Base-by-base conservation (phyloP, 129 eudicot genomes). In the Tagetes erecta region DNA sequence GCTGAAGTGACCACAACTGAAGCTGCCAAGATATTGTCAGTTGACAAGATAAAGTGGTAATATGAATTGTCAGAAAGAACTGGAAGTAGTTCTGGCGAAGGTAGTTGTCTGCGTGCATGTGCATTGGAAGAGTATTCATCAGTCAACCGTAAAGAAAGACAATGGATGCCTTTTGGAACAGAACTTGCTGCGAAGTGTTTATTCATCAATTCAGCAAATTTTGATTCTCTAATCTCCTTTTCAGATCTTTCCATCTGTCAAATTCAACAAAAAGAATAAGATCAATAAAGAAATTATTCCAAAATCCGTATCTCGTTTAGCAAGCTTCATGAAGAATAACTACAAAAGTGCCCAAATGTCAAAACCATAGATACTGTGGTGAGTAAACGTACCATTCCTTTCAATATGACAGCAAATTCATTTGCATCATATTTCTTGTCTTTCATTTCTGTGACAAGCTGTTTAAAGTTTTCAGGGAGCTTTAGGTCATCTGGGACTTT, bases 91-190 rank as follows among this genome's bases (percentile, higher is more conserved):
- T 91, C 99, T 37, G 99, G 99, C 6, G 99, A 83, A 62, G 99
- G 99, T 73, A 95, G 73, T 76, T 95, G 99, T 55, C 79, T 83
- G 67, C 99, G 89, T 57, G 99, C 99, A 58, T 85, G 97, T 52
- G 99, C 99, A 83, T 95, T 95, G 40, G 97, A 91, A 66, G 99
- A 95, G 80, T 95, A 95, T 67, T 91, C 99, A 74, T 95, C 97
- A 27, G 99, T 95, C 76, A 95, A 82, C 64, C 96, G 87, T 78
- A 95, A 65, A 52, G 99, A 85, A 68, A 91, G 95, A 83, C 99
- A 95, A 60, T 95, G 97, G 75, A 91, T 87, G 82, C 97, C 88
- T 79, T 91, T 88, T 11, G 99, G 99, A 57, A 95, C 74, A 45
- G 99, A 84, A 81, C 92, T 91, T 71, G 99, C 97, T 20, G 99